Evolutionary conservation across 139 green algal genomes (phyloP).

Genomic region (Volvox reticuliferus): DNA sequence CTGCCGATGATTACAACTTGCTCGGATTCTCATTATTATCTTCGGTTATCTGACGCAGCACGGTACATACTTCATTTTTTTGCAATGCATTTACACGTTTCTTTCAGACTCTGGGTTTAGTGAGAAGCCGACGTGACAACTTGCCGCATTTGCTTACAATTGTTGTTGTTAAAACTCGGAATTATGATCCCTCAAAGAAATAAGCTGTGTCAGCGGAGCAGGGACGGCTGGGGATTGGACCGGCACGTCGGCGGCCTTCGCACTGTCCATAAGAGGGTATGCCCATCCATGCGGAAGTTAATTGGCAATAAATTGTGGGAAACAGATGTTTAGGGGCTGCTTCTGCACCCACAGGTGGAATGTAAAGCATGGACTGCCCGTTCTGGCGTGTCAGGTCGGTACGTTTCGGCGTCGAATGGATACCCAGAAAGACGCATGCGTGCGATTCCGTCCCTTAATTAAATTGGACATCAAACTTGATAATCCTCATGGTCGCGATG

Average conservation of each 20-base stretch:
- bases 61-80: too few species aligned
- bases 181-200: background rate
- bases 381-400: conserved; percentile 3
- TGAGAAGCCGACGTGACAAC: too few species aligned
- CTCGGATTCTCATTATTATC: background rate
- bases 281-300: background rate
- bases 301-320: background rate
- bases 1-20: background rate
- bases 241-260: conserved; percentile 15
- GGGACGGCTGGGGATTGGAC: background rate
- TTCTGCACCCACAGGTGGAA: background rate
- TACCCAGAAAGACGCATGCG: background rate
- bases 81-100: too few species aligned
- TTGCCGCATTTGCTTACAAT: too few species aligned
- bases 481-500: background rate
- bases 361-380: conserved; percentile 4
- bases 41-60: background rate
- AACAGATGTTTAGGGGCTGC: background rate
- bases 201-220: background rate
- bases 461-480: background rate
- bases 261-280: background rate
- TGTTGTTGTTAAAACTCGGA: too few species aligned
- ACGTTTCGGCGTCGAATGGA: background rate
- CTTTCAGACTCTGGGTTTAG: too few species aligned
- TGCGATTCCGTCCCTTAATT: background rate